Evolutionary conservation across 768 basidiomycete species (phyloP).

Genomic region (Auricularia cornea): DNA sequence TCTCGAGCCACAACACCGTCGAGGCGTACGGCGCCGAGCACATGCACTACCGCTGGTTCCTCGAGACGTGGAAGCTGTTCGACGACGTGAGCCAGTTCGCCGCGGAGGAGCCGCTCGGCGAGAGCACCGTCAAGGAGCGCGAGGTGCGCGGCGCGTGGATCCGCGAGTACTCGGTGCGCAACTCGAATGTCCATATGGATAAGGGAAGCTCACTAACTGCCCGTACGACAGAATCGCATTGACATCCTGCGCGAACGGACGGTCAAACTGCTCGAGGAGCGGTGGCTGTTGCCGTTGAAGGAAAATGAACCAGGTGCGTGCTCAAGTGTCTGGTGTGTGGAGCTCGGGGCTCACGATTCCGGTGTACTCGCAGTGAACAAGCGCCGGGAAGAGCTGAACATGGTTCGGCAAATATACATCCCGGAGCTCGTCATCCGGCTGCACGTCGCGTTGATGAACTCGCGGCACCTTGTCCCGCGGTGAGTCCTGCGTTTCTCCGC

Average conservation of each 20-base stretch:
- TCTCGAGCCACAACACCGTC: conserved; percentile 29
- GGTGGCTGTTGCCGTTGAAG: conserved; percentile 62
- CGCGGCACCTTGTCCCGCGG: conserved; percentile 40
- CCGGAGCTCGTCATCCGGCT: conserved; percentile 85
- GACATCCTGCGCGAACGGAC: conserved; percentile 59
- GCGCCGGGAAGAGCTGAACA: conserved; percentile 44
- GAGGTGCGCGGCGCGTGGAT: conserved; percentile 53
- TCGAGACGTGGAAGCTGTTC: conserved; percentile 48
- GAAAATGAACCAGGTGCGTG: conserved; percentile 19
- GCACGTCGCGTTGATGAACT: conserved; percentile 61
- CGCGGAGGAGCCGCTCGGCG: conserved; percentile 23
- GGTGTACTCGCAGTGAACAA: neutral
- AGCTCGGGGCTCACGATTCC: too few relatives aligned
- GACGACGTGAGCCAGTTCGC: conserved; percentile 8
- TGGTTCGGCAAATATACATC: conserved; percentile 82
- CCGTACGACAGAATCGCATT: conserved; percentile 29
- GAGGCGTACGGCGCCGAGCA: conserved; percentile 33
- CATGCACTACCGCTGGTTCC: conserved; percentile 73
- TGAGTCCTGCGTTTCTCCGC: neutral
- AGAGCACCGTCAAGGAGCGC: conserved; percentile 49
- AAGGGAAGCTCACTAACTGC: too few relatives aligned
- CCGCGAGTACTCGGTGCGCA: conserved; percentile 50
- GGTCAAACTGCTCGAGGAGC: conserved; percentile 61
- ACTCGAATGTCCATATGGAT: neutral
- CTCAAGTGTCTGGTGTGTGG: too few relatives aligned